A percentile compares a stretch with the other conserved stretches of the same genome.
These are phyloP conservation scores for Raphanus sativus DNA, from an alignment of 345 rosid species.

Conservation along the genomic window DNA sequence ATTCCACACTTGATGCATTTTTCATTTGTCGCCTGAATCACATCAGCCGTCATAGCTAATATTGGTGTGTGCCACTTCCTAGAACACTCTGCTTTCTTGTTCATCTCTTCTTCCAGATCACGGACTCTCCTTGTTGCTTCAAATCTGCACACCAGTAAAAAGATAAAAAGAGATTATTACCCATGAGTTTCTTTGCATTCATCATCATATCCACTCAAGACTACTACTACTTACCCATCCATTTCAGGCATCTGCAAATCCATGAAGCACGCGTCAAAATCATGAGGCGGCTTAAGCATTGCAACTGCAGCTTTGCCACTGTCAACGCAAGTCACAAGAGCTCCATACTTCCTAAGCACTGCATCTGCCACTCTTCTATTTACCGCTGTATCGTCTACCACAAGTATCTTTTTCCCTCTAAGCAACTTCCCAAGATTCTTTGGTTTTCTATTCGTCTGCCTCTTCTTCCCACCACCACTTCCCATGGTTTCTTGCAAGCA, in stretches of 20 bases:
- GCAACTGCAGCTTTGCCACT: constrained; percentile 69
- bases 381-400: constrained; percentile 87
- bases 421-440: constrained; percentile 57
- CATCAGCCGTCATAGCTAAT: constrained; percentile 96
- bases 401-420: constrained; percentile 64
- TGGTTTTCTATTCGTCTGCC: constrained; percentile 45
- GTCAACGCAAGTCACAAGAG: constrained; percentile 76
- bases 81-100: constrained; percentile 42
- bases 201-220: neutral
- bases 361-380: constrained; percentile 97
- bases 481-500: constrained; percentile 77
- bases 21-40: constrained; percentile 75
- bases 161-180: neutral
- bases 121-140: constrained; percentile 84
- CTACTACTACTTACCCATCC: constrained; percentile 78
- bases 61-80: constrained; percentile 77
- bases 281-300: constrained; percentile 80
- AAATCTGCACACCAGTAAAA: constrained; percentile 49
- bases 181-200: neutral
- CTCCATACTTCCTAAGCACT: constrained; percentile 72
- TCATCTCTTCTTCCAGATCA: constrained; percentile 41
- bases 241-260: constrained; percentile 98
- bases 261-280: constrained; percentile 93
- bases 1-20: constrained; percentile 77
- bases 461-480: constrained; percentile 57